These are phyloP conservation scores for Rhizophlyctis rosea DNA, from an alignment of 192 early-diverging fungal species.

Conservation along the genomic window DNA sequence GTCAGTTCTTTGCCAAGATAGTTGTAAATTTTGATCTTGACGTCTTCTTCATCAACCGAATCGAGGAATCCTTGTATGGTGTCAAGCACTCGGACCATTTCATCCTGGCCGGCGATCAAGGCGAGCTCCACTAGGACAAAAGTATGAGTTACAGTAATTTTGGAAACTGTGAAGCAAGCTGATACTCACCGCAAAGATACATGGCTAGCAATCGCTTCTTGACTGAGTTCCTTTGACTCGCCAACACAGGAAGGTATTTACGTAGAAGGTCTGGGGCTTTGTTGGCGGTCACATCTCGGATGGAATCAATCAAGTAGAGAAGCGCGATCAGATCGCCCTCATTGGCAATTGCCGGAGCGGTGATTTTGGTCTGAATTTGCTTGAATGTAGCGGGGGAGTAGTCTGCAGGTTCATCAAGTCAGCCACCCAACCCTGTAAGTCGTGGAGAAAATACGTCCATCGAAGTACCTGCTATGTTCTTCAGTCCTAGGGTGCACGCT, in stretches of 20 bases:
- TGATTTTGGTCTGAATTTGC: slow-evolving; percentile 43
- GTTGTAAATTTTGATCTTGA: slow-evolving; percentile 40
- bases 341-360: slow-evolving; percentile 27
- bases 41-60: slow-evolving; percentile 28
- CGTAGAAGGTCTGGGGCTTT: slow-evolving; percentile 44
- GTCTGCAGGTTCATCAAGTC: slow-evolving; percentile 25
- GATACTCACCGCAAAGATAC: slow-evolving; percentile 33
- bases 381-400: slow-evolving; percentile 48
- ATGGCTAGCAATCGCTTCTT: slow-evolving; percentile 44
- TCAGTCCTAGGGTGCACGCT: slow-evolving; percentile 45
- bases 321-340: slow-evolving; percentile 55
- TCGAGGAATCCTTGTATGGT: slow-evolving; percentile 45
- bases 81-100: slow-evolving; percentile 44
- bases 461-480: slow-evolving; percentile 44
- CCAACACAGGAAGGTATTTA: slow-evolving; percentile 41
- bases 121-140: slow-evolving; percentile 41
- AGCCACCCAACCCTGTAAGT: not conserved
- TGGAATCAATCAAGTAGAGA: slow-evolving; percentile 44
- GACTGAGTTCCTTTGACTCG: slow-evolving; percentile 41
- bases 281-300: slow-evolving; percentile 41
- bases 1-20: slow-evolving; percentile 39
- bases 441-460: slow-evolving; percentile 3
- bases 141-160: not conserved
- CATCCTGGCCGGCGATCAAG: slow-evolving; percentile 42
- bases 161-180: not conserved